phyloP scores from a whole-genome alignment of 306 rosid species.

The Elaeagnus macrophylla region DNA sequence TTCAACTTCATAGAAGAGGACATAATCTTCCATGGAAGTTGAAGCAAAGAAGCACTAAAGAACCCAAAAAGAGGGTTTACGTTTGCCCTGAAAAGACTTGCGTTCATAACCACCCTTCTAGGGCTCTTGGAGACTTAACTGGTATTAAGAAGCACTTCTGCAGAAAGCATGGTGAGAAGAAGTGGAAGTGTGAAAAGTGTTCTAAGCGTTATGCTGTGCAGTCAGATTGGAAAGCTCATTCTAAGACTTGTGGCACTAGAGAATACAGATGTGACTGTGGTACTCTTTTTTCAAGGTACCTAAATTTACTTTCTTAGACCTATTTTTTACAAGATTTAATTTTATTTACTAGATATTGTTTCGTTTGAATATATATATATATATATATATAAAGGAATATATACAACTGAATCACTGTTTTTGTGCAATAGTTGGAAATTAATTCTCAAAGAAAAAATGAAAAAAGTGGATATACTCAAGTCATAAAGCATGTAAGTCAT shows the following conservation, averaged over 20 bases:
- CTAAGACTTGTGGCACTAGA: slow-evolving; percentile 81
- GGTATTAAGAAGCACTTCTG: slow-evolving; percentile 94
- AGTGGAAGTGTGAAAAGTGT: slow-evolving; percentile 89
- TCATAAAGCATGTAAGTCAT: too few relatives aligned
- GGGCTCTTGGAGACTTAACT: slow-evolving; percentile 82
- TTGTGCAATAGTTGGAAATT: too few relatives aligned
- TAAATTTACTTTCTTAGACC: neutral
- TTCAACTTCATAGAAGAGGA: slow-evolving; percentile 76
- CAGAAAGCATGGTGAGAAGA: slow-evolving; percentile 86
- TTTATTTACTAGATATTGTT: neutral
- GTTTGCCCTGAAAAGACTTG: slow-evolving; percentile 82
- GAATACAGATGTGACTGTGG: slow-evolving; percentile 94
- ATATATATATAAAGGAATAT: too few relatives aligned
- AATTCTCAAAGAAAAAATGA: too few relatives aligned
- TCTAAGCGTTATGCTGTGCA: slow-evolving; percentile 84
- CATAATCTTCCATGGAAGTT: slow-evolving; percentile 94
- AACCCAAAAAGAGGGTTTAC: slow-evolving; percentile 60
- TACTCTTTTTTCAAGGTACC: slow-evolving; percentile 78
- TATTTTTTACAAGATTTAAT: neutral
- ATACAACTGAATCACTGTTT: too few relatives aligned
- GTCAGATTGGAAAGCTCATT: slow-evolving; percentile 90
- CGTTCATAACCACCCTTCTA: slow-evolving; percentile 64
- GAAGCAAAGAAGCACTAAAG: slow-evolving; percentile 70
- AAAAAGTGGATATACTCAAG: too few relatives aligned
- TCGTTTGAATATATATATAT: too few relatives aligned